Conservation (phyloP, 2,329 filamentous ascomycete species). For the Boeremia lycopersici region DNA sequence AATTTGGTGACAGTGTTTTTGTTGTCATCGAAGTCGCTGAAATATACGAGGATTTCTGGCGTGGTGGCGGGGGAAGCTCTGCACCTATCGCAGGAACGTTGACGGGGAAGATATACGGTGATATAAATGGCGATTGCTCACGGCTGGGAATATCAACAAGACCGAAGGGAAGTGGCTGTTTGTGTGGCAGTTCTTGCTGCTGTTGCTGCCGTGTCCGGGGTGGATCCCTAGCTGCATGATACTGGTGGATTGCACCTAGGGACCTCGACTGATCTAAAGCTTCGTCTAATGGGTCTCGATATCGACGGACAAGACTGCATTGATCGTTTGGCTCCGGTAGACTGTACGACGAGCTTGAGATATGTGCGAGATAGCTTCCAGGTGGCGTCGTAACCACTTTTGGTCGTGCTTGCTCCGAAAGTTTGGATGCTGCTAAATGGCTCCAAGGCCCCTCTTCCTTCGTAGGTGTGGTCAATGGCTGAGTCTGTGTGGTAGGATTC, state of each 20-base stretch:
- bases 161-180: constrained; percentile 37
- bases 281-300: constrained; percentile 24
- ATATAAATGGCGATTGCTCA: constrained; percentile 20
- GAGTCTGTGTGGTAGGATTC: neutral
- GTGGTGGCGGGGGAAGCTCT: constrained; percentile 7
- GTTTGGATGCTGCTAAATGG: constrained; percentile 12
- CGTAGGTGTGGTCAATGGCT: neutral
- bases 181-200: constrained; percentile 6
- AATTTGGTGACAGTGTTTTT: constrained; percentile 46
- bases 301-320: constrained; percentile 19
- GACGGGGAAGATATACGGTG: constrained; percentile 29
- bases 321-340: constrained; percentile 9
- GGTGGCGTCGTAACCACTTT: constrained; percentile 10
- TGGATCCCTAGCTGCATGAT: neutral
- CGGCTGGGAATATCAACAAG: constrained; percentile 35
- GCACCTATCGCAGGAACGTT: constrained; percentile 32
- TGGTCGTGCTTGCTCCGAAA: neutral
- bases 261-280: constrained; percentile 29
- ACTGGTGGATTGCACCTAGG: constrained; percentile 4
- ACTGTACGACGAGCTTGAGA: constrained; percentile 11
- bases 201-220: neutral
- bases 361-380: constrained; percentile 22
- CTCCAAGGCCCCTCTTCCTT: constrained; percentile 19
- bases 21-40: constrained; percentile 30
- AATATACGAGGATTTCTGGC: constrained; percentile 1